A percentile compares a stretch with the other conserved stretches of the same genome.
These are phyloP conservation scores for Paradendryphiella salina DNA, from an alignment of 2,329 filamentous ascomycete genomes.

Conservation along the genomic window DNA sequence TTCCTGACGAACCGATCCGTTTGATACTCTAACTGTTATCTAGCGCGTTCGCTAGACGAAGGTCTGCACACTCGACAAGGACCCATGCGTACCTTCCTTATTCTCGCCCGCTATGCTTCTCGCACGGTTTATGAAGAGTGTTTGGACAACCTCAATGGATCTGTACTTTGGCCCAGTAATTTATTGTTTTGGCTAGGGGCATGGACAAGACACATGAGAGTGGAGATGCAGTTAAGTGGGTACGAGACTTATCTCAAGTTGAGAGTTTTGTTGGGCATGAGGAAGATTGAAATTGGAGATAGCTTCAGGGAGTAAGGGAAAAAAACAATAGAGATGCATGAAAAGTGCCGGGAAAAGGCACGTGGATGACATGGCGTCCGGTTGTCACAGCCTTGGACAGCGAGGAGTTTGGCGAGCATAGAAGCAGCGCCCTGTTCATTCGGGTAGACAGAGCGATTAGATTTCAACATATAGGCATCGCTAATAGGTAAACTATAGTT, in stretches of 20 bases:
- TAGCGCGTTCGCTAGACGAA: slow-evolving; percentile 85
- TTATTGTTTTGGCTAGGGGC: slow-evolving; percentile 56
- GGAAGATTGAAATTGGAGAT: slow-evolving; percentile 26
- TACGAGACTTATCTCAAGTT: slow-evolving; percentile 62
- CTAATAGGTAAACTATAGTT: not conserved
- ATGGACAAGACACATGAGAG: slow-evolving; percentile 57
- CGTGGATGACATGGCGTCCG: too few species aligned
- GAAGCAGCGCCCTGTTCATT: not conserved
- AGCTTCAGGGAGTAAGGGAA: slow-evolving; percentile 20
- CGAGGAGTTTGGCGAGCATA: slow-evolving; percentile 2
- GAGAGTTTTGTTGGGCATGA: slow-evolving; percentile 55
- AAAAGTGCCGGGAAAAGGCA: too few species aligned
- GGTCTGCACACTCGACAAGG: slow-evolving; percentile 74
- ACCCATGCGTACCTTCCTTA: slow-evolving; percentile 64
- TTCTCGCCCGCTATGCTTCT: slow-evolving; percentile 66
- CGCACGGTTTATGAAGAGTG: slow-evolving; percentile 65
- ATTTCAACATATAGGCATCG: not conserved
- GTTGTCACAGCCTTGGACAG: not conserved
- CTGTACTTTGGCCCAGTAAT: slow-evolving; percentile 57
- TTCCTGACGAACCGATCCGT: not conserved
- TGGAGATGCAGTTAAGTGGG: slow-evolving; percentile 61
- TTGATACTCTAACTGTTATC: slow-evolving; percentile 14
- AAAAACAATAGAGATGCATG: not conserved
- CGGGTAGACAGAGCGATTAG: not conserved
- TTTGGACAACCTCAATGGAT: slow-evolving; percentile 56